Conservation (phyloP, 2,329 filamentous ascomycete species). For the Cladophialophora immunda region DNA sequence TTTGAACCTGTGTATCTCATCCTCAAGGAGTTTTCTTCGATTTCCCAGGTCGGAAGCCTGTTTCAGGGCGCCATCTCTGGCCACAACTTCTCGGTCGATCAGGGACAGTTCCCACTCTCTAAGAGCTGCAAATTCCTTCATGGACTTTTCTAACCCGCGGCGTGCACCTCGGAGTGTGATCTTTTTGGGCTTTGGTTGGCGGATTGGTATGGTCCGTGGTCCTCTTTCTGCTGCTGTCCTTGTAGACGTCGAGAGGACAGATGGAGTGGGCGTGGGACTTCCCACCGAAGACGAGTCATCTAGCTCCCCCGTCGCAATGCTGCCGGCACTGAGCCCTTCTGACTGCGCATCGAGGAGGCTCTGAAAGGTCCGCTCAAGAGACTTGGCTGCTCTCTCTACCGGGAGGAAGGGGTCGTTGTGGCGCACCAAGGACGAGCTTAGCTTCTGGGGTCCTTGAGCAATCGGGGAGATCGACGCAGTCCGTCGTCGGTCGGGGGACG, state of each 20-base stretch:
- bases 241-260: slow-evolving; percentile 37
- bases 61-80: slow-evolving; percentile 57
- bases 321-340: slow-evolving; percentile 63
- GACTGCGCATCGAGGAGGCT: slow-evolving; percentile 68
- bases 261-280: slow-evolving; percentile 56
- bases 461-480: slow-evolving; percentile 6
- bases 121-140: slow-evolving; percentile 63
- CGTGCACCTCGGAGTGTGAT: slow-evolving; percentile 63
- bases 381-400: slow-evolving; percentile 60
- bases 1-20: slow-evolving; percentile 59
- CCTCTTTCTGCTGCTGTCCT: slow-evolving; percentile 44
- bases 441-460: slow-evolving; percentile 13
- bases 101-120: slow-evolving; percentile 65
- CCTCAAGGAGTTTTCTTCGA: slow-evolving; percentile 60
- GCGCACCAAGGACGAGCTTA: slow-evolving; percentile 36
- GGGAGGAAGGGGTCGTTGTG: slow-evolving; percentile 55
- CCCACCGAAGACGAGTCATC: slow-evolving; percentile 59
- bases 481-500: slow-evolving; percentile 5
- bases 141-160: slow-evolving; percentile 64
- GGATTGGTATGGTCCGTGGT: slow-evolving; percentile 49
- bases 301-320: slow-evolving; percentile 48
- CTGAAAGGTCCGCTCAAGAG: slow-evolving; percentile 67
- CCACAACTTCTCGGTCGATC: slow-evolving; percentile 56
- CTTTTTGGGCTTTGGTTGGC: slow-evolving; percentile 53
- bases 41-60: slow-evolving; percentile 62